Base-by-base conservation (phyloP, 768 basidiomycete species). In the Mycena kentingensis region DNA sequence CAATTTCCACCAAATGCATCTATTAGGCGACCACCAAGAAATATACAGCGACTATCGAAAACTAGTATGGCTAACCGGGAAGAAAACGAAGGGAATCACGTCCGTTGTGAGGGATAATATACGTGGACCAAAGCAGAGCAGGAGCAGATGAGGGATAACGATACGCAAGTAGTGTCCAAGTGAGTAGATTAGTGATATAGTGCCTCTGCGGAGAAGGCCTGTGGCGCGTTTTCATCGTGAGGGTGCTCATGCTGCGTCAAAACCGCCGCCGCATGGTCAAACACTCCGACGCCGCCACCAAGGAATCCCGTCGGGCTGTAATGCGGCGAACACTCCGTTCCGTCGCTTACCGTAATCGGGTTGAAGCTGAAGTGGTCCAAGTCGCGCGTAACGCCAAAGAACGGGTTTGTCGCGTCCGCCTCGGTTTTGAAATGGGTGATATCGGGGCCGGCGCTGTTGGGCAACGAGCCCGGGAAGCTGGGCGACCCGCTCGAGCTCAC, bases 281-380 rank as follows among this genome's bases (percentile, higher is more conserved):
- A 46, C 26, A 67, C 66, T 6, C 65, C 63, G 16, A 58, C 60
- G 18, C 27, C 48, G 38, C 25, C 57, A 13, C 50, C 51, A 26
- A 60, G 45, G 25, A 54, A 54, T 0, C 49, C 46, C 2, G 52
- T 22, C 4, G 62, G 65, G 53, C 47, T 68, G 46, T 29, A 75
- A 54, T 57, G 73, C 56, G 60, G 68, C 59, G 52, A 67, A 58
- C 36, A 66, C 48, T 57, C 67, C 57, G 46, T 63, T 55, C 50
- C 64, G 65, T 63, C 70, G 48, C 61, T 62, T 46, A 66, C 60
- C 28, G 63, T 50, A 31, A 69, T 55, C 27, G 77, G 76, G 32
- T 72, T 70, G 63, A 80, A 83, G 35, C 68, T 72, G 64, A 83
- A 83, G 22, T 77, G 80, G 49, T 82, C 80, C 28, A 79, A 60